phyloP scores from a whole-genome alignment of 768 basidiomycete genomes.

The Leccinum subgranulosum region DNA sequence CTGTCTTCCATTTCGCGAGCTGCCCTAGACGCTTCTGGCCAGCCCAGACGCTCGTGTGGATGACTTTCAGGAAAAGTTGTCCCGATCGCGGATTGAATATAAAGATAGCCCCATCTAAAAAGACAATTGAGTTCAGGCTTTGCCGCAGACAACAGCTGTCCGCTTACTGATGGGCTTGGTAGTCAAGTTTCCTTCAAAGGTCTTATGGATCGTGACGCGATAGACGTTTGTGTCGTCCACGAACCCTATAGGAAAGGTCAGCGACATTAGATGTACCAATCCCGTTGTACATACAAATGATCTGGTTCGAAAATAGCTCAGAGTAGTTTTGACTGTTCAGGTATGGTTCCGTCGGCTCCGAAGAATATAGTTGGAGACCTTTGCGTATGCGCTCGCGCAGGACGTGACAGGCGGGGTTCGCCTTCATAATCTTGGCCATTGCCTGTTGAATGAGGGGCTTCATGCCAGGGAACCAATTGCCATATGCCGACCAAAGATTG shows the following conservation, averaged over 20 bases:
- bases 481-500: constrained; percentile 97
- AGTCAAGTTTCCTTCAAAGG: constrained; percentile 99
- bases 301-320: constrained; percentile 96
- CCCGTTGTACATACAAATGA: constrained; percentile 65
- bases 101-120: constrained; percentile 87
- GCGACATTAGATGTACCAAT: not conserved
- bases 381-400: constrained; percentile 98
- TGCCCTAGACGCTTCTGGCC: constrained; percentile 99
- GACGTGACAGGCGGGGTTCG: constrained; percentile 96
- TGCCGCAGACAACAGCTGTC: not conserved
- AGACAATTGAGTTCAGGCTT: not conserved
- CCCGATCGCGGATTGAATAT: constrained; percentile 99
- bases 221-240: constrained; percentile 99
- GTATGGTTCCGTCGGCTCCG: constrained; percentile 98
- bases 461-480: constrained; percentile 99
- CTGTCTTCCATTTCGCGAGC: constrained; percentile 99
- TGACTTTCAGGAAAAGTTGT: constrained; percentile 97
- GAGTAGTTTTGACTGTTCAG: constrained; percentile 98
- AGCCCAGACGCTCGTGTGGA: constrained; percentile 99
- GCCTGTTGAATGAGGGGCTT: constrained; percentile 98
- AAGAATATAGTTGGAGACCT: constrained; percentile 96
- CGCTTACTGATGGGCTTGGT: constrained; percentile 93
- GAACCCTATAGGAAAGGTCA: constrained; percentile 62
- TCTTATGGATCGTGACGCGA: constrained; percentile 98
- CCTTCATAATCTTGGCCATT: constrained; percentile 99